Evolutionary conservation across 2,329 filamentous ascomycete genomes (phyloP).

Genomic region (Laburnicola sp.): DNA sequence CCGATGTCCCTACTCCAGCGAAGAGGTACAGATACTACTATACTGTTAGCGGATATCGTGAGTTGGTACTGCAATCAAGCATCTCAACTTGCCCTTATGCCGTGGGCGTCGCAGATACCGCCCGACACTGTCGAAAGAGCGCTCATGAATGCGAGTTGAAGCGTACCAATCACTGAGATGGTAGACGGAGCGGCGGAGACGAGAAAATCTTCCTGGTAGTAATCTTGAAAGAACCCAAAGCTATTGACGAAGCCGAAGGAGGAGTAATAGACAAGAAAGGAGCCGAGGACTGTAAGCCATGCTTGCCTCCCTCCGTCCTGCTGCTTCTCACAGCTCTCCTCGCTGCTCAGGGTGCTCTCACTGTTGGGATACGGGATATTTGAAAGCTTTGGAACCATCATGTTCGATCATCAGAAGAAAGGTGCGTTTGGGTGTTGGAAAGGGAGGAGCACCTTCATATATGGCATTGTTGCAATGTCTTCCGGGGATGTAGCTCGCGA

Average conservation of each 20-base stretch:
- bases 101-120: conserved; percentile 63
- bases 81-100: conserved; percentile 52
- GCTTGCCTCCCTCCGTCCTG: conserved; percentile 9
- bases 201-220: conserved; percentile 47
- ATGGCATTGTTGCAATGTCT: too few relatives aligned
- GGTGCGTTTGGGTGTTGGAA: too few relatives aligned
- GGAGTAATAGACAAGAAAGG: conserved; percentile 44
- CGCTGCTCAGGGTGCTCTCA: background rate
- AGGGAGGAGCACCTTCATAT: too few relatives aligned
- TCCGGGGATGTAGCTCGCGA: background rate
- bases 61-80: too few relatives aligned
- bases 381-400: background rate
- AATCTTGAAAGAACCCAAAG: conserved; percentile 52
- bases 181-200: conserved; percentile 33
- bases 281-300: conserved; percentile 44
- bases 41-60: conserved; percentile 32
- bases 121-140: conserved; percentile 63
- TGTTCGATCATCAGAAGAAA: too few relatives aligned
- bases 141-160: conserved; percentile 53
- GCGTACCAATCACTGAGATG: conserved; percentile 50
- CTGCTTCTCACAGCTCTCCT: background rate
- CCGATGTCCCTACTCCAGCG: conserved; percentile 28
- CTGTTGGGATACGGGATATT: background rate
- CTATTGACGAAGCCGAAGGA: conserved; percentile 48
- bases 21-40: conserved; percentile 33